A percentile compares a stretch with the other conserved stretches of the same genome.
Evolutionary conservation across 73 alveolate species (phyloP).

Genomic region (Paramecium bursaria): DNA sequence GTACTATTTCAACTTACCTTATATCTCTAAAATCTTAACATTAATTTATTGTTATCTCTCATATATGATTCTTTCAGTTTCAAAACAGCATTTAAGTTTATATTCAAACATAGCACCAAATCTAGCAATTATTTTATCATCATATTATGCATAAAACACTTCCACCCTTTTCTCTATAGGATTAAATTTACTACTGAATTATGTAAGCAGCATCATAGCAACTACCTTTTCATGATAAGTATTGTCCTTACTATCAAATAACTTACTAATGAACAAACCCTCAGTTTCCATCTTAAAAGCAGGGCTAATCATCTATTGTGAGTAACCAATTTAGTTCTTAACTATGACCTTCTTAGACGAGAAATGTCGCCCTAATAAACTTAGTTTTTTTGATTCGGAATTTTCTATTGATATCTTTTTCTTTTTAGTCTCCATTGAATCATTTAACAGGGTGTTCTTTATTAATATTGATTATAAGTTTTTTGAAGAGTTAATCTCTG

Average conservation of each 20-base stretch:
- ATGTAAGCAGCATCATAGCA: slow-evolving; percentile 5
- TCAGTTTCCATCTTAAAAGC: slow-evolving; percentile 6
- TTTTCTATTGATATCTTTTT: no score
- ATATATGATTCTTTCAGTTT: slow-evolving; percentile 1
- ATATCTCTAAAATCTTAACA: not conserved
- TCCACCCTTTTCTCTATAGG: slow-evolving; percentile 10
- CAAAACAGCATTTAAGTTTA: slow-evolving; percentile 32
- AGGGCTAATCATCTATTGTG: no score
- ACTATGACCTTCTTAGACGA: no score
- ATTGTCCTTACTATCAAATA: slow-evolving; percentile 39
- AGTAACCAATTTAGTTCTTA: no score
- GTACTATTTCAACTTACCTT: slow-evolving; percentile 55
- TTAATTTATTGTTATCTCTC: not conserved
- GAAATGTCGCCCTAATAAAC: no score
- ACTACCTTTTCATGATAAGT: slow-evolving; percentile 33
- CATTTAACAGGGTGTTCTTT: no score
- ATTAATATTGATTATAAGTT: no score
- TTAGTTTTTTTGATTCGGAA: no score
- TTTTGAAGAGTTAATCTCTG: no score
- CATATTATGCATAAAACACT: not conserved
- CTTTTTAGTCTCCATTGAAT: no score
- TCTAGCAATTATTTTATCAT: not conserved
- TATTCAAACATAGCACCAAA: slow-evolving; percentile 25
- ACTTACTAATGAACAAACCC: not conserved
- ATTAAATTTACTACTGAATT: slow-evolving; percentile 18